Conservation (phyloP, 495 filamentous ascomycete genomes). For the Neurospora discreta region DNA sequence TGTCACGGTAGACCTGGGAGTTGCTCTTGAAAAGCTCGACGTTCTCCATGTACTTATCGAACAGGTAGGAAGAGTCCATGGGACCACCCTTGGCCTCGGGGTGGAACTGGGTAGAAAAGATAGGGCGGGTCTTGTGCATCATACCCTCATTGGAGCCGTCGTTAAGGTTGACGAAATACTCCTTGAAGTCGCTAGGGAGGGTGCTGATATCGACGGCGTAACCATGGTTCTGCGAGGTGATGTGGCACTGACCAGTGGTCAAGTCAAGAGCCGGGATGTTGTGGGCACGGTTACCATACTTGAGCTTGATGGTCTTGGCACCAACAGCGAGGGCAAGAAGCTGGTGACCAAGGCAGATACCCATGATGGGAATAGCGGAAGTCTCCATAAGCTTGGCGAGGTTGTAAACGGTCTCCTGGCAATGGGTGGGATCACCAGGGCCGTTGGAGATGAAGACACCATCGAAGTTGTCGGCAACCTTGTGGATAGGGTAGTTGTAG, state of each 20-base stretch:
- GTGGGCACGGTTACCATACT: slow-evolving; percentile 95
- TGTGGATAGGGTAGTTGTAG: slow-evolving; percentile 94
- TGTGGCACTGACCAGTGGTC: slow-evolving; percentile 94
- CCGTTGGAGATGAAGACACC: slow-evolving; percentile 98
- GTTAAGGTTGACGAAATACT: slow-evolving; percentile 96
- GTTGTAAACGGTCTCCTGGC: slow-evolving; percentile 85
- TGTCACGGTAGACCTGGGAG: slow-evolving; percentile 63
- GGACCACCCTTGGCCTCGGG: slow-evolving; percentile 96
- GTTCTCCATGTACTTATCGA: slow-evolving; percentile 89
- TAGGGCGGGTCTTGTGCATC: slow-evolving; percentile 90
- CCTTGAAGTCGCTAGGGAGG: slow-evolving; percentile 78
- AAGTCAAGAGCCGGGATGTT: slow-evolving; percentile 94
- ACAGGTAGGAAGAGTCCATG: slow-evolving; percentile 85
- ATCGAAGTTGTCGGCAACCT: slow-evolving; percentile 93
- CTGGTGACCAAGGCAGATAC: slow-evolving; percentile 93
- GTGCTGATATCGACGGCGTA: slow-evolving; percentile 89
- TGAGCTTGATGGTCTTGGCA: slow-evolving; percentile 82
- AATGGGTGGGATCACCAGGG: slow-evolving; percentile 94
- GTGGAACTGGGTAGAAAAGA: slow-evolving; percentile 98
- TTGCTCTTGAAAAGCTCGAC: slow-evolving; percentile 79
- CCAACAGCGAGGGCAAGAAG: slow-evolving; percentile 73
- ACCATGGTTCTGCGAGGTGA: slow-evolving; percentile 96
- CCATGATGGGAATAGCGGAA: slow-evolving; percentile 86
- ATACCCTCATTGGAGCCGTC: slow-evolving; percentile 92
- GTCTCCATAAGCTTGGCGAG: slow-evolving; percentile 78